Conservation (phyloP, 345 rosid species). For the Mercurialis annua region DNA sequence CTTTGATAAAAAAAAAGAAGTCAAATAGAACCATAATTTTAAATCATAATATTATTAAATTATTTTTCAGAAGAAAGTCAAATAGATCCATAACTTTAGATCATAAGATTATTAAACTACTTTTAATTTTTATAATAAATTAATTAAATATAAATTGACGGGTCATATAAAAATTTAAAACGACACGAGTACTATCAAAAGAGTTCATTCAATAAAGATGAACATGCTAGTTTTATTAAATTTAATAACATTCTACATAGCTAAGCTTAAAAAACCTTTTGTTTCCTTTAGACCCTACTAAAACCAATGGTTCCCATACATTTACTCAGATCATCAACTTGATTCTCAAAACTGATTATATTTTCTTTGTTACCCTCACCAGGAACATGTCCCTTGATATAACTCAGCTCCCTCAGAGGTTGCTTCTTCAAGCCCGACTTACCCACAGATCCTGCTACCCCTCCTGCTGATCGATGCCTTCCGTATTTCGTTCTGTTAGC, state of each 20-base stretch:
- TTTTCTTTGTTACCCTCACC: slow-evolving; percentile 31
- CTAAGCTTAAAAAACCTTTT: not conserved
- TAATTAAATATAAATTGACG: too few relatives aligned
- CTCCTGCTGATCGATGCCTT: slow-evolving; percentile 21
- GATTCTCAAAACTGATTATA: slow-evolving; percentile 17
- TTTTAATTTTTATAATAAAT: too few relatives aligned
- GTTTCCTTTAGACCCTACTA: not conserved
- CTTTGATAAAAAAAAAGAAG: too few relatives aligned
- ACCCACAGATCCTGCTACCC: not conserved
- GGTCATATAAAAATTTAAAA: too few relatives aligned
- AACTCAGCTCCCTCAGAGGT: slow-evolving; percentile 9
- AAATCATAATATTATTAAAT: too few relatives aligned
- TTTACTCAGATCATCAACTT: slow-evolving; percentile 26
- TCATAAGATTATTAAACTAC: too few relatives aligned
- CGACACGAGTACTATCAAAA: not conserved
- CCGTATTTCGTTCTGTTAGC: slow-evolving; percentile 12
- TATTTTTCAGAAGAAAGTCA: too few relatives aligned
- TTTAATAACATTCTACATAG: not conserved
- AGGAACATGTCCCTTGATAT: not conserved
- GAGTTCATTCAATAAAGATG: not conserved
- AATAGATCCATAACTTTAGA: too few relatives aligned
- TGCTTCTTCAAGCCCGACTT: slow-evolving; percentile 21
- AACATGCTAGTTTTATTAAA: not conserved
- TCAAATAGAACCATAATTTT: too few relatives aligned
- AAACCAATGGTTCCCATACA: slow-evolving; percentile 26